These are phyloP conservation scores for Diaporthe sp. DNA, from an alignment of 2,329 filamentous ascomycete genomes.

Conservation along the genomic window DNA sequence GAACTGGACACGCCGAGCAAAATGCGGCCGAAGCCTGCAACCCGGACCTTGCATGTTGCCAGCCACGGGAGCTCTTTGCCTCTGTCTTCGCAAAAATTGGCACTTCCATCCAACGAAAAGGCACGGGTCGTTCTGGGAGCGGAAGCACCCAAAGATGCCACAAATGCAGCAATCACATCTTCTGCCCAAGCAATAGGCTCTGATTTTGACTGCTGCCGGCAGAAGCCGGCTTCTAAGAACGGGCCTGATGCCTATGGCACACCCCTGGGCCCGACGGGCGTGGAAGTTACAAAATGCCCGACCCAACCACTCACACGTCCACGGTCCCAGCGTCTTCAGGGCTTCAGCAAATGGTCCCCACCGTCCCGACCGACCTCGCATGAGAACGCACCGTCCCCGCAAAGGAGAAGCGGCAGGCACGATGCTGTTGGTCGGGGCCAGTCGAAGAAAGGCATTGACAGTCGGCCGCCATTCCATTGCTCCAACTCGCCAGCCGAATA, in stretches of 20 bases:
- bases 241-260: background rate
- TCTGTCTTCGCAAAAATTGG: background rate
- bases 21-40: background rate
- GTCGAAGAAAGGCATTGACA: background rate
- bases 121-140: background rate
- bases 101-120: background rate
- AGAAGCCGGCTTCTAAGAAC: background rate
- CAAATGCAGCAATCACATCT: background rate
- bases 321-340: background rate
- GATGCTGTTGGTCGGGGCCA: background rate
- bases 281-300: background rate
- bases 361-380: background rate
- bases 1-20: slow-evolving; percentile 52
- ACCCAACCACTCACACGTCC: background rate
- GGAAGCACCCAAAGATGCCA: background rate
- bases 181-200: background rate
- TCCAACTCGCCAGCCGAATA: background rate
- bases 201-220: background rate
- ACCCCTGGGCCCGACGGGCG: no score
- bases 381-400: background rate
- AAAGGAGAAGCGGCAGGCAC: background rate
- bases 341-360: background rate
- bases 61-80: background rate
- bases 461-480: background rate
- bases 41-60: background rate